Evolutionary conservation across 768 basidiomycete genomes (phyloP).

Genomic region (Leccinum subtestaceum): DNA sequence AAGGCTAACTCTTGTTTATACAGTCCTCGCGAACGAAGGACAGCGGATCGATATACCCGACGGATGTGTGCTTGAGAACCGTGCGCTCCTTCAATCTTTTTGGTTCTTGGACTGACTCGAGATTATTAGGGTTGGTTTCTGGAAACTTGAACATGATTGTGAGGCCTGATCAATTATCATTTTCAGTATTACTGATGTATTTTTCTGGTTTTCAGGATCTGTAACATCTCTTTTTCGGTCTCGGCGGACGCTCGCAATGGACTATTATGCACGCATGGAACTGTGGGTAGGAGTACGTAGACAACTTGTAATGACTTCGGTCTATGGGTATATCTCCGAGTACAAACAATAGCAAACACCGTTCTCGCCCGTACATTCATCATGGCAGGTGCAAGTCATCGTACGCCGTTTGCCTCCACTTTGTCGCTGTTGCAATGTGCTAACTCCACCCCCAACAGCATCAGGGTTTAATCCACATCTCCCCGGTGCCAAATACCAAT

Average conservation of each 20-base stretch:
- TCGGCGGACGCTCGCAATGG: background rate
- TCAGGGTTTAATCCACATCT: constrained; percentile 89
- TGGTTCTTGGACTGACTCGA: background rate
- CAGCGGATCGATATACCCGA: constrained; percentile 82
- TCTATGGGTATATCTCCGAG: background rate
- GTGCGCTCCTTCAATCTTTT: constrained; percentile 19
- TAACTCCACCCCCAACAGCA: constrained; percentile 34
- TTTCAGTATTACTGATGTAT: background rate
- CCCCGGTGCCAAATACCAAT: constrained; percentile 70
- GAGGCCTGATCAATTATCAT: background rate
- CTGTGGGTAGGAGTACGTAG: background rate
- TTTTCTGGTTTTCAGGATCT: constrained; percentile 7
- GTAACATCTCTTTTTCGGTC: background rate
- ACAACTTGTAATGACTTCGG: background rate
- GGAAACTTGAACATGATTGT: constrained; percentile 84
- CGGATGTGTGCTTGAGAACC: constrained; percentile 76
- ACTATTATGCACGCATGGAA: background rate
- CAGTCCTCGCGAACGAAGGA: constrained; percentile 77
- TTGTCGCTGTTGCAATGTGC: background rate
- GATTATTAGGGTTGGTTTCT: constrained; percentile 59
- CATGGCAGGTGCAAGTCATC: constrained; percentile 34
- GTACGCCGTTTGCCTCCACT: constrained; percentile 17
- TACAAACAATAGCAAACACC: constrained; percentile 28
- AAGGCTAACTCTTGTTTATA: background rate
- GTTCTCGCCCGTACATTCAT: constrained; percentile 21